Conservation (phyloP, 164 flowering plant species). For the Protea cynaroides region DNA sequence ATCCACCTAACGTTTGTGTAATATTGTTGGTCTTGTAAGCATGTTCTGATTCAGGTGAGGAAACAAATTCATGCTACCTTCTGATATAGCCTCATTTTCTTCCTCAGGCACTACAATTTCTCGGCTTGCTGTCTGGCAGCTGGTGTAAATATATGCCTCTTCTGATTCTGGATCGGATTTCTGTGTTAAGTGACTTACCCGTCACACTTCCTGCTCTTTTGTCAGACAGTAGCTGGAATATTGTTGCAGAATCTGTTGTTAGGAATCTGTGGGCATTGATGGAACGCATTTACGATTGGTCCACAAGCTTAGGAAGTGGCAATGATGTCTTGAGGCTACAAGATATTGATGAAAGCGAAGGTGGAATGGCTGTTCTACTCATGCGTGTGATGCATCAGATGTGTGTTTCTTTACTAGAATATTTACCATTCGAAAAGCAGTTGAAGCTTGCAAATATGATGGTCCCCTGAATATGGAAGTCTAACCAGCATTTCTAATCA, state of each 20-base stretch:
- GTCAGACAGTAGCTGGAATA: conserved; percentile 46
- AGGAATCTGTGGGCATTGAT: conserved; percentile 46
- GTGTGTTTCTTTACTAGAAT: conserved; percentile 46
- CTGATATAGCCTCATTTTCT: neutral
- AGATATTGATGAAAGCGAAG: conserved; percentile 48
- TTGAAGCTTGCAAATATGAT: conserved; percentile 58
- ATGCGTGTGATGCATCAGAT: conserved; percentile 40
- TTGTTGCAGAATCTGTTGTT: conserved; percentile 46
- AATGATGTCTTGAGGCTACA: conserved; percentile 18
- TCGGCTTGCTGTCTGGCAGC: conserved; percentile 72
- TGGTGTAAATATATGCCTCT: conserved; percentile 75
- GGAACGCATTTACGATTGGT: conserved; percentile 59
- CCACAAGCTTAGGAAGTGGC: conserved; percentile 11
- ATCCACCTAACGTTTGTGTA: too few species aligned
- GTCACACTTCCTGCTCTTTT: conserved; percentile 71
- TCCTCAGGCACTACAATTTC: conserved; percentile 65
- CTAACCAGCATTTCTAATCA: too few species aligned
- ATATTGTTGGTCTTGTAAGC: too few species aligned
- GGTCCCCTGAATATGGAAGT: too few species aligned
- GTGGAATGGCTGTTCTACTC: conserved; percentile 30
- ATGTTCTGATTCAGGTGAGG: too few species aligned
- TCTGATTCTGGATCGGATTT: conserved; percentile 41
- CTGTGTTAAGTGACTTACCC: conserved; percentile 73
- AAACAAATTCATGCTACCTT: too few species aligned
- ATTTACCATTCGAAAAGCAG: conserved; percentile 71